Percentiles rank a stretch among this genome's conserved stretches.
Evolutionary conservation across 2,329 filamentous ascomycete genomes (phyloP).

Genomic region (Arthrobotrys pseudoclavata): DNA sequence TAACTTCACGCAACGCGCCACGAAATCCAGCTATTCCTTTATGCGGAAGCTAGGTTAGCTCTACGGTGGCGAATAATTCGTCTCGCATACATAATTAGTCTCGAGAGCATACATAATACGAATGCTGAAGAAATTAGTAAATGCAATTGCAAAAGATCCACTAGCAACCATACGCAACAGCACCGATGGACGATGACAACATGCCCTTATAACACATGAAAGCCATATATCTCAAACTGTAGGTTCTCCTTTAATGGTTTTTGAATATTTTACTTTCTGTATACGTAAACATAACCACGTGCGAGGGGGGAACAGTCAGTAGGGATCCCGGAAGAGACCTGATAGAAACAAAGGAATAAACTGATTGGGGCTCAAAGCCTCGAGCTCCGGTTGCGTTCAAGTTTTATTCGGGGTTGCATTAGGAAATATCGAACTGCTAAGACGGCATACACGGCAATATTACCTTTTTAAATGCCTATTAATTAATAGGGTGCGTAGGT

Average conservation of each 20-base stretch:
- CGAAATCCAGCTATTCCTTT: not conserved
- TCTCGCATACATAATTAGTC: not conserved
- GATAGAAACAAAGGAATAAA: slow-evolving; percentile 4
- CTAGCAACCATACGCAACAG: not conserved
- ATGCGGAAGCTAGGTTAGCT: slow-evolving; percentile 3
- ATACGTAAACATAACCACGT: not conserved
- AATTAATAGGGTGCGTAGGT: not conserved
- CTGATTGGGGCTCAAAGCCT: too few species aligned
- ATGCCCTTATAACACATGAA: not conserved
- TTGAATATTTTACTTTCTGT: not conserved
- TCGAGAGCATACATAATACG: not conserved
- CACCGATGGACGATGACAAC: not conserved
- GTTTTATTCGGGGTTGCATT: not conserved
- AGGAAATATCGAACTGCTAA: not conserved
- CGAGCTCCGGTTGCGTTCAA: not conserved
- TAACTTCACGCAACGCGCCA: not conserved
- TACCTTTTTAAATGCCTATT: not conserved
- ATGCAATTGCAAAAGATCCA: not conserved
- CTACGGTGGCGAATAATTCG: not conserved
- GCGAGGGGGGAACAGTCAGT: not conserved
- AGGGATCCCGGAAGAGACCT: not conserved
- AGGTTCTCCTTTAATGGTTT: not conserved
- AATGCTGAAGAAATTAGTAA: not conserved
- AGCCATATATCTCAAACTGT: not conserved
- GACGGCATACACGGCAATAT: slow-evolving; percentile 10